Conservation (phyloP, 1,284 basidiomycete genomes). For the Ceratobasidium sp. region DNA sequence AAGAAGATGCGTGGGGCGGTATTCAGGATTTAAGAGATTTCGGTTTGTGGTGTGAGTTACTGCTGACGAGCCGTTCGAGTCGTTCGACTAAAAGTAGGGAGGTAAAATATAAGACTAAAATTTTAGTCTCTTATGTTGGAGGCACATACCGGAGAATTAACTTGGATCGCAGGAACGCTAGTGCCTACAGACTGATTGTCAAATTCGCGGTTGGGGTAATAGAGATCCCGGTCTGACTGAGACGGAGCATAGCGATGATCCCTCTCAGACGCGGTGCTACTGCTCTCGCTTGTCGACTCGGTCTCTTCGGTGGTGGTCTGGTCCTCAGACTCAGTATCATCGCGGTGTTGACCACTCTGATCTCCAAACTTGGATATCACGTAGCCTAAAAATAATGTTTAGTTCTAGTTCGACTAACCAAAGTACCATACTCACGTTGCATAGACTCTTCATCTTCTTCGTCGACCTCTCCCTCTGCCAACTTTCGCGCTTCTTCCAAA, state of each 20-base stretch:
- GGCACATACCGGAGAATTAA: constrained; percentile 33
- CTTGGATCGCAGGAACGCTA: constrained; percentile 3
- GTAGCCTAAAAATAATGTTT: not conserved
- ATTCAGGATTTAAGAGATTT: not conserved
- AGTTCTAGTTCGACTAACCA: not conserved
- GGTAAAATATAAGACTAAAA: not conserved
- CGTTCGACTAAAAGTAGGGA: constrained; percentile 30
- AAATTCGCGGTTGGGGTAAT: constrained; percentile 24
- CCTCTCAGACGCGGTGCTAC: not conserved
- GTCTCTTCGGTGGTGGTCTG: constrained; percentile 6
- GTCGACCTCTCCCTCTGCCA: constrained; percentile 12
- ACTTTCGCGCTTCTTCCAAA: constrained; percentile 30
- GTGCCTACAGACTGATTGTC: constrained; percentile 21
- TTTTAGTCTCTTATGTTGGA: not conserved
- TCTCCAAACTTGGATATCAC: constrained; percentile 17
- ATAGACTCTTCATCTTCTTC: constrained; percentile 32
- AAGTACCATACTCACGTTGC: constrained; percentile 18
- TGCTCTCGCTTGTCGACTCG: constrained; percentile 4
- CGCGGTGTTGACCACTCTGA: constrained; percentile 1
- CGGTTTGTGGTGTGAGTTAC: constrained; percentile 1
- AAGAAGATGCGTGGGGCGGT: not conserved
- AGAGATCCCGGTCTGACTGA: constrained; percentile 3
- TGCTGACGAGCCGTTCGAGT: constrained; percentile 21
- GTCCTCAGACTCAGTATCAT: constrained; percentile 1
- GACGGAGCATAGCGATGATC: not conserved